Evolutionary conservation across 306 rosid species (phyloP).

Genomic region (Comarum palustre): DNA sequence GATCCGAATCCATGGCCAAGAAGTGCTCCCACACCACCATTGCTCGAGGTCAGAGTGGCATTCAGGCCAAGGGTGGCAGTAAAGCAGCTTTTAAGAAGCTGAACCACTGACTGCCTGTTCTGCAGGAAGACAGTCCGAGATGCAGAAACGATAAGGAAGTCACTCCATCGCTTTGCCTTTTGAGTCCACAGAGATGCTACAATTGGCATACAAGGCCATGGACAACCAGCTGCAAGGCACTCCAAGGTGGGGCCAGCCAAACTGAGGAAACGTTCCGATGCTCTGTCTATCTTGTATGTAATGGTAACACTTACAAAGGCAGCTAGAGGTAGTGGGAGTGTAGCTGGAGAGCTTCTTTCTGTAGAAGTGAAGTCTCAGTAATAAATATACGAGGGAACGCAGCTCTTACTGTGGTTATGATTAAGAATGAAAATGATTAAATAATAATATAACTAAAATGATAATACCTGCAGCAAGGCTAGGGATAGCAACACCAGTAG

Average conservation of each 20-base stretch:
- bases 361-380: slow-evolving; percentile 16
- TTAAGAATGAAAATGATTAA: slow-evolving; percentile 8
- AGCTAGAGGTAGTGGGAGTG: slow-evolving; percentile 94
- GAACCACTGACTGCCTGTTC: slow-evolving; percentile 66
- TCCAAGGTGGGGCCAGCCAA: slow-evolving; percentile 93
- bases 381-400: not conserved
- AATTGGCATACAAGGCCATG: slow-evolving; percentile 99
- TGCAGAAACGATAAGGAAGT: slow-evolving; percentile 83
- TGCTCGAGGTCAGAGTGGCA: slow-evolving; percentile 51
- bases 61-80: slow-evolving; percentile 80
- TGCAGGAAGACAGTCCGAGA: slow-evolving; percentile 94
- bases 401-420: not conserved
- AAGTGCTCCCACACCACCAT: slow-evolving; percentile 85
- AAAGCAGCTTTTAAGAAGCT: slow-evolving; percentile 91
- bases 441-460: not conserved
- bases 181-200: slow-evolving; percentile 98
- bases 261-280: slow-evolving; percentile 76
- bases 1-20: slow-evolving; percentile 89
- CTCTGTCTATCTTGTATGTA: slow-evolving; percentile 84
- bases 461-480: slow-evolving; percentile 81
- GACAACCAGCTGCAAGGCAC: slow-evolving; percentile 89
- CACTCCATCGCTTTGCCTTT: slow-evolving; percentile 92
- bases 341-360: slow-evolving; percentile 88
- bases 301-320: slow-evolving; percentile 95
- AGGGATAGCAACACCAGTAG: slow-evolving; percentile 91